Percentiles rank a stretch among this genome's conserved stretches.
Conservation (phyloP, 768 basidiomycete genomes). For the Cubamyces sp. region DNA sequence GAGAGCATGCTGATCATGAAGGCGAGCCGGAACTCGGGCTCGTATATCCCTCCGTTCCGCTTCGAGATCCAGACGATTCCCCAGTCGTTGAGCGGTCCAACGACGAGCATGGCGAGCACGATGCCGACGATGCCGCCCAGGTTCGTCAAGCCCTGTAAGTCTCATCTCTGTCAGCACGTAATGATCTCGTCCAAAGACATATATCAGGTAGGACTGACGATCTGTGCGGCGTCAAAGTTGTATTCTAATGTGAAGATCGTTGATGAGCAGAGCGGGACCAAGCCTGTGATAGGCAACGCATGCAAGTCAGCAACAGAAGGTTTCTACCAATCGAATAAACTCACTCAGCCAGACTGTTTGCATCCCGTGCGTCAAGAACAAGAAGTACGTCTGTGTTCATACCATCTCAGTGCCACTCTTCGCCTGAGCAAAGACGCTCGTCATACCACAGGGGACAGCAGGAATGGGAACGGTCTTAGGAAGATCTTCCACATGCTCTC, state of each 20-base stretch:
- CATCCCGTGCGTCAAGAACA: constrained; percentile 46
- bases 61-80: constrained; percentile 47
- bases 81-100: constrained; percentile 47
- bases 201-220: constrained; percentile 22
- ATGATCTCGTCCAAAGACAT: not conserved
- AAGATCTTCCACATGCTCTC: constrained; percentile 42
- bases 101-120: constrained; percentile 41
- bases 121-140: constrained; percentile 49
- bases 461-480: constrained; percentile 47
- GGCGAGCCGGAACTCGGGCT: constrained; percentile 49
- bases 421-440: not conserved
- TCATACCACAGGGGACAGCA: constrained; percentile 44
- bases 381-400: constrained; percentile 38
- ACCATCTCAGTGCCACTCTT: not conserved
- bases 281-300: constrained; percentile 39
- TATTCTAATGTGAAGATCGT: constrained; percentile 50
- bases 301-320: constrained; percentile 20
- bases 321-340: constrained; percentile 5
- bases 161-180: not conserved
- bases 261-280: constrained; percentile 48
- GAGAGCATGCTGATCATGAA: constrained; percentile 48
- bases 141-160: constrained; percentile 42
- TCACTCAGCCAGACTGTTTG: constrained; percentile 50
- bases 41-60: constrained; percentile 49
- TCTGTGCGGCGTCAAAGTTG: constrained; percentile 46